Percentiles rank a stretch among this genome's conserved stretches.
Conservation (phyloP, 225 moss, liverwort and hornwort genomes). For the Physcomitrellopsis africana region DNA sequence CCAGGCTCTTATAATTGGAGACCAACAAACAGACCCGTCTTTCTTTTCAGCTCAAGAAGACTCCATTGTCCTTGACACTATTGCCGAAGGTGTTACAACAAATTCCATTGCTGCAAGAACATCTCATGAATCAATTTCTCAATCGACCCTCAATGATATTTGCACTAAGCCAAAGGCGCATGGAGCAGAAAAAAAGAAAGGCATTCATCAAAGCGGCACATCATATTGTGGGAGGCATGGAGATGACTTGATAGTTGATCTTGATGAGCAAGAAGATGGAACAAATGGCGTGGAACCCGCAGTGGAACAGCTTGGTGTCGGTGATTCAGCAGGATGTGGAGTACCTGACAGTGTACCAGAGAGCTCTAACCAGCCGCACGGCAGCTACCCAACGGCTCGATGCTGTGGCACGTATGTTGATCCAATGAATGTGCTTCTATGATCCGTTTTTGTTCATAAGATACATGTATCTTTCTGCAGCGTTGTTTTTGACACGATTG, state of each 20-base stretch:
- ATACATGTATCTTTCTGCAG: background rate
- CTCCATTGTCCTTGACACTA: slow-evolving; percentile 51
- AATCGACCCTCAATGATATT: slow-evolving; percentile 54
- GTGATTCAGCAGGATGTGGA: slow-evolving; percentile 41
- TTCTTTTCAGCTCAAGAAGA: slow-evolving; percentile 65
- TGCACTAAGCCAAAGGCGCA: slow-evolving; percentile 54
- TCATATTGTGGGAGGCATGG: slow-evolving; percentile 47
- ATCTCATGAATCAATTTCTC: slow-evolving; percentile 59
- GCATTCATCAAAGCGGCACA: slow-evolving; percentile 47
- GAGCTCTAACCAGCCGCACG: slow-evolving; percentile 44
- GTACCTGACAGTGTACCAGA: slow-evolving; percentile 42
- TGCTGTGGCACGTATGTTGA: slow-evolving; percentile 49
- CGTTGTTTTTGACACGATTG: slow-evolving; percentile 17
- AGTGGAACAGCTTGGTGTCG: slow-evolving; percentile 40
- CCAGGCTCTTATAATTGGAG: slow-evolving; percentile 53
- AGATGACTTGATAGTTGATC: slow-evolving; percentile 48
- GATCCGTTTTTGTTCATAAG: slow-evolving; percentile 19
- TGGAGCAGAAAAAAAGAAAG: slow-evolving; percentile 53
- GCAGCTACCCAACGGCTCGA: slow-evolving; percentile 36
- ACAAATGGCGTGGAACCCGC: slow-evolving; percentile 47
- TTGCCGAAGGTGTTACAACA: slow-evolving; percentile 51
- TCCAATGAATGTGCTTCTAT: slow-evolving; percentile 2
- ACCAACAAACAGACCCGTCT: slow-evolving; percentile 50
- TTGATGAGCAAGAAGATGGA: slow-evolving; percentile 57
- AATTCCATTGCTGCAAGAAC: slow-evolving; percentile 52